Evolutionary conservation across 1,139 yeast species (phyloP).

Genomic region (Hemisphaericaspora xylofermentans): DNA sequence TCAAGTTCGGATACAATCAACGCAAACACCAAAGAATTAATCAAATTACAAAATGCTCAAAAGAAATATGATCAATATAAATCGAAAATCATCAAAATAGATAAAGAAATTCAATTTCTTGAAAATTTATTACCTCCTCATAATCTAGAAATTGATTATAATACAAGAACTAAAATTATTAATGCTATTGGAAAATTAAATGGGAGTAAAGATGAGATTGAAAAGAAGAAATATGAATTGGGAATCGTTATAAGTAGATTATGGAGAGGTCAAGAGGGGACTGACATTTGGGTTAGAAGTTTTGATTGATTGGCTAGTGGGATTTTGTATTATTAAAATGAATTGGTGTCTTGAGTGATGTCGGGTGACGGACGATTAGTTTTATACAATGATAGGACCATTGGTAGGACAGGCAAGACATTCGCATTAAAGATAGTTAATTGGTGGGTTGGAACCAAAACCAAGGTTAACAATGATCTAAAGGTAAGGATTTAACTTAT

Average conservation of each 20-base stretch:
- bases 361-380: too few relatives aligned
- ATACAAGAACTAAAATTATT: slow-evolving; percentile 41
- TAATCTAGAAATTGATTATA: slow-evolving; percentile 46
- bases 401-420: too few relatives aligned
- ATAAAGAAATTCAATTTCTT: slow-evolving; percentile 43
- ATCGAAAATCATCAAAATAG: slow-evolving; percentile 34
- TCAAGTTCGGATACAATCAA: too few relatives aligned
- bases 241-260: slow-evolving; percentile 46
- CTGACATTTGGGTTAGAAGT: slow-evolving; percentile 45
- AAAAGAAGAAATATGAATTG: slow-evolving; percentile 42
- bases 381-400: too few relatives aligned
- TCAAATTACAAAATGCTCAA: slow-evolving; percentile 23
- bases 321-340: neutral
- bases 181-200: slow-evolving; percentile 44
- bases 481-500: too few relatives aligned
- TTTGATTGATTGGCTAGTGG: slow-evolving; percentile 1
- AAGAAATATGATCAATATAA: slow-evolving; percentile 38
- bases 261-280: slow-evolving; percentile 46
- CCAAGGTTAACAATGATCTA: too few relatives aligned
- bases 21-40: slow-evolving; percentile 7
- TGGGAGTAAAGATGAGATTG: slow-evolving; percentile 43
- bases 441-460: too few relatives aligned
- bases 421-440: too few relatives aligned
- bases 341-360: too few relatives aligned
- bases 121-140: slow-evolving; percentile 44